These are phyloP conservation scores for Cymbopogon citratus DNA, from an alignment of 176 grass and related monocot species.

Conservation along the genomic window DNA sequence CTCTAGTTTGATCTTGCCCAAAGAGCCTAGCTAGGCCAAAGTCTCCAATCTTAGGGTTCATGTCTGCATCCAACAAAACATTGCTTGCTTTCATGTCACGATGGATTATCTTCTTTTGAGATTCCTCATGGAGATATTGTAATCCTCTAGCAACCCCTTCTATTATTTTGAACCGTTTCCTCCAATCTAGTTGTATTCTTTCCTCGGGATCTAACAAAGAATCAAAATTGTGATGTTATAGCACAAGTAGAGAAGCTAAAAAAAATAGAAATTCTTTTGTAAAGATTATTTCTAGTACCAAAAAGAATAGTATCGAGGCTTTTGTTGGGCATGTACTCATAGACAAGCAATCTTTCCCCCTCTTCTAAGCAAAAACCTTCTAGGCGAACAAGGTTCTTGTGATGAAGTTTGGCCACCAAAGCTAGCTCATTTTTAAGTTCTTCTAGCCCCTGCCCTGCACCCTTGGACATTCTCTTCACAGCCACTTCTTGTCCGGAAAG, in stretches of 20 bases:
- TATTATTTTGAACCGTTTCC: slow-evolving; percentile 26
- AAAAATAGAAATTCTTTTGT: not conserved
- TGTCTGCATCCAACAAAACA: slow-evolving; percentile 3
- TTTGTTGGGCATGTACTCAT: slow-evolving; percentile 34
- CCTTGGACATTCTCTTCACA: too few relatives aligned
- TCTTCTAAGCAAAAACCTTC: slow-evolving; percentile 24
- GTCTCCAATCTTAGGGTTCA: too few relatives aligned
- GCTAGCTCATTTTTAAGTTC: too few relatives aligned
- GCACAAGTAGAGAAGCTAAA: not conserved
- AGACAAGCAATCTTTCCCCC: slow-evolving; percentile 21
- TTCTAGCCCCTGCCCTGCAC: too few relatives aligned
- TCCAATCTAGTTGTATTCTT: slow-evolving; percentile 14
- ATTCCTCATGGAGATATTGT: slow-evolving; percentile 42
- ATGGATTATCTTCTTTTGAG: slow-evolving; percentile 33
- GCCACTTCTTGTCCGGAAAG: too few relatives aligned
- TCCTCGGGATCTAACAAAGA: not conserved
- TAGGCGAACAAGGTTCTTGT: slow-evolving; percentile 30
- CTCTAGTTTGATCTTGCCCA: too few relatives aligned
- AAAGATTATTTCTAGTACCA: not conserved
- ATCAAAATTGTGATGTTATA: too few relatives aligned
- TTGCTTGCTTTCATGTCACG: slow-evolving; percentile 36
- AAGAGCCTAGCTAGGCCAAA: too few relatives aligned
- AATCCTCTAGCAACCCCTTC: slow-evolving; percentile 34
- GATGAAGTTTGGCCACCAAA: slow-evolving; percentile 6
- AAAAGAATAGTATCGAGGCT: slow-evolving; percentile 30